phyloP scores from a whole-genome alignment of 2,329 filamentous ascomycete genomes.

The Penicillium aurantiogriseum region DNA sequence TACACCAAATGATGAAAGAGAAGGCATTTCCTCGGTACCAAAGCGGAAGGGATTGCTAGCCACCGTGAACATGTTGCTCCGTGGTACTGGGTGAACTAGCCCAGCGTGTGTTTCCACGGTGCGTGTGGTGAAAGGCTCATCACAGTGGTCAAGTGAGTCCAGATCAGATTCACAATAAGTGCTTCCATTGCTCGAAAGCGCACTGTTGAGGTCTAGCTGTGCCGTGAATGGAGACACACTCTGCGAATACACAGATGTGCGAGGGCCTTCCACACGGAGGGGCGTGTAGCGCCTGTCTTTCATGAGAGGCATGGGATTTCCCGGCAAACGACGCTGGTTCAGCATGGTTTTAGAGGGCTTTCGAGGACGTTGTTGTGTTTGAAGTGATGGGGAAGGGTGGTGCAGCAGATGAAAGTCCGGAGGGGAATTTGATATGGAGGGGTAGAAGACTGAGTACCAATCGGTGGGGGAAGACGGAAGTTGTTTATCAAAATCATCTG shows the following conservation, averaged over 20 bases:
- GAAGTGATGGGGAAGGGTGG: not conserved
- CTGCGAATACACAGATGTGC: not conserved
- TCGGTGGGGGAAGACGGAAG: not conserved
- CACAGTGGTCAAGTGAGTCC: not conserved
- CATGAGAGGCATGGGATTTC: not conserved
- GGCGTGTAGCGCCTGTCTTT: not conserved
- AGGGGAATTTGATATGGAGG: not conserved
- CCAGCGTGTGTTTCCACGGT: not conserved
- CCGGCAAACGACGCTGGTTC: not conserved
- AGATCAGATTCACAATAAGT: not conserved
- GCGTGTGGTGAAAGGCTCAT: not conserved
- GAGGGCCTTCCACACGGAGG: not conserved
- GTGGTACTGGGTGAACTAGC: conserved; percentile 16
- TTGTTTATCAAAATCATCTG: not conserved
- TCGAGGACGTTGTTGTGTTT: not conserved
- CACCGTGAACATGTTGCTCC: not conserved
- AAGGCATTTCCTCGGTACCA: conserved; percentile 9
- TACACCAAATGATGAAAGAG: conserved; percentile 10
- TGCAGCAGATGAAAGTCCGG: not conserved
- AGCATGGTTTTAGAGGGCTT: not conserved
- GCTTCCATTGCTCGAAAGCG: not conserved
- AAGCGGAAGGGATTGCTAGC: conserved; percentile 11
- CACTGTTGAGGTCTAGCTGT: not conserved
- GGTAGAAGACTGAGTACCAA: not conserved
- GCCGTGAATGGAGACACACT: not conserved